phyloP scores from a whole-genome alignment of 2,329 filamentous ascomycete species.

The Trichoderma koningiopsis region DNA sequence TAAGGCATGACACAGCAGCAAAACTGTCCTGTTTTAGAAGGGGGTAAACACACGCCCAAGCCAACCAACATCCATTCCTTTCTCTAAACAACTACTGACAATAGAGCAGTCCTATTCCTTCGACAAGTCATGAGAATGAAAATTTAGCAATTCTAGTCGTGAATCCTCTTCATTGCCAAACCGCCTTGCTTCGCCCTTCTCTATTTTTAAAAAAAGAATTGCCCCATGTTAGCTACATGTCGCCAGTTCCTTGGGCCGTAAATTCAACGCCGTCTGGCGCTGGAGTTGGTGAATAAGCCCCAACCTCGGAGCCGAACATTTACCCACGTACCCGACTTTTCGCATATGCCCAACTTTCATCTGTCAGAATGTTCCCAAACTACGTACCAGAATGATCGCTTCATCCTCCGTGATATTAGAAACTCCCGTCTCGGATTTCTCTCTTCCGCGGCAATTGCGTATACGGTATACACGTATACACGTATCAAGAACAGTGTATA shows the following conservation, averaged over 20 bases:
- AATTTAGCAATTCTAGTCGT: not conserved
- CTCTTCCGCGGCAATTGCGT: not conserved
- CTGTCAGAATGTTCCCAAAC: not conserved
- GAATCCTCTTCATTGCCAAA: not conserved
- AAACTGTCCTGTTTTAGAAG: not conserved
- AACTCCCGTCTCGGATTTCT: not conserved
- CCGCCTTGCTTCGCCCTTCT: not conserved
- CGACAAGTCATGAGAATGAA: not conserved
- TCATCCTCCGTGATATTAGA: not conserved
- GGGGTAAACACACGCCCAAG: not conserved
- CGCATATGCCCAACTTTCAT: not conserved
- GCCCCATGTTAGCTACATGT: not conserved
- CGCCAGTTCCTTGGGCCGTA: not conserved
- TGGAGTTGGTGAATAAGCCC: not conserved
- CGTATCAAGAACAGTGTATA: not conserved
- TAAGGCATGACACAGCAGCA: not conserved
- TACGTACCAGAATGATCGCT: not conserved
- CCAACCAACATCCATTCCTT: not conserved
- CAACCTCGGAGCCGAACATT: not conserved
- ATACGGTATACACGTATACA: not conserved
- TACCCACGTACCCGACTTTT: not conserved
- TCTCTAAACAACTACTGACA: not conserved
- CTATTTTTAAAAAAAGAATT: not conserved
- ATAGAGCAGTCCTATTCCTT: not conserved
- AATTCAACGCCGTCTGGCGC: not conserved